Conservation (phyloP, 768 basidiomycete genomes). For the Psilocybe sp. region DNA sequence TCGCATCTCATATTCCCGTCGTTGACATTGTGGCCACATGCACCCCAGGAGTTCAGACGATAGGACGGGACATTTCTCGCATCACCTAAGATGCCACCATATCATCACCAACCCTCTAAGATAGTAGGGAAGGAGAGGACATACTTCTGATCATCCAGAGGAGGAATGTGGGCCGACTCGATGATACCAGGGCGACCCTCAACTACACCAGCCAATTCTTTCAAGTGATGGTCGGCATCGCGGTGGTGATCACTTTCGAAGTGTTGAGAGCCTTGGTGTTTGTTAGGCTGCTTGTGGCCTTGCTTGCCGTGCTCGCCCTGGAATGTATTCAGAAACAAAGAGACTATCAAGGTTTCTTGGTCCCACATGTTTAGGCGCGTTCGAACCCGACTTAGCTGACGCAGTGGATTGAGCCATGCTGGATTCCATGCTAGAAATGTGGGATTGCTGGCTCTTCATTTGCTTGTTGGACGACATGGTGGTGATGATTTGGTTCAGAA, state of each 20-base stretch:
- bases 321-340: too few species aligned
- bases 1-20: too few species aligned
- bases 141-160: constrained; percentile 41
- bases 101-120: not conserved
- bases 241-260: constrained; percentile 32
- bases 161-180: constrained; percentile 51
- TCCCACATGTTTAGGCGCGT: too few species aligned
- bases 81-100: not conserved
- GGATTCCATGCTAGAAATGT: too few species aligned
- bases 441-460: too few species aligned
- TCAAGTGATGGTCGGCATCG: constrained; percentile 37
- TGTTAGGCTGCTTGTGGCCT: constrained; percentile 34
- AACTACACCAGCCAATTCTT: constrained; percentile 43
- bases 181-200: constrained; percentile 57
- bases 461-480: constrained; percentile 9
- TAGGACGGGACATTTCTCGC: too few species aligned
- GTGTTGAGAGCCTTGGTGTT: constrained; percentile 39
- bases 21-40: too few species aligned
- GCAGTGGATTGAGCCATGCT: too few species aligned
- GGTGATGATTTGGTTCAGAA: constrained; percentile 32
- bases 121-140: constrained; percentile 1
- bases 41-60: too few species aligned
- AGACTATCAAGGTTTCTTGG: too few species aligned
- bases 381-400: too few species aligned
- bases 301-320: constrained; percentile 15